phyloP scores from a whole-genome alignment of 1,284 basidiomycete genomes.

The Heterobasidion occidentale region DNA sequence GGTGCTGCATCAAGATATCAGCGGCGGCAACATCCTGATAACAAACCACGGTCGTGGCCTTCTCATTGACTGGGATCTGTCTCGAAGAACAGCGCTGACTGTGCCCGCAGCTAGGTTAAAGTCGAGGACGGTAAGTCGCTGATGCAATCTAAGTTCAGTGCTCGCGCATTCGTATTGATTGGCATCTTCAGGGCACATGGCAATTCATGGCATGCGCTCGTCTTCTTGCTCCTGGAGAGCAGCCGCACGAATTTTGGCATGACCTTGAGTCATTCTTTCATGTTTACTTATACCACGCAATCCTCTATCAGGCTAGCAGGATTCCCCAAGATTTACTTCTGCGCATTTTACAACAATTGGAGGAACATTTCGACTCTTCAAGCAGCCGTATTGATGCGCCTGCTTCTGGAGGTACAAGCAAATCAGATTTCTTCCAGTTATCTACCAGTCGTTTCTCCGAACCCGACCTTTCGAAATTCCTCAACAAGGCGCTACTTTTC shows the following conservation, averaged over 20 bases:
- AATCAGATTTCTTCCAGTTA: too few species aligned
- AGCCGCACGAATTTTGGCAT: not conserved
- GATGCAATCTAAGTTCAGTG: not conserved
- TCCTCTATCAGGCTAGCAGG: too few species aligned
- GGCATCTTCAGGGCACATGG: not conserved
- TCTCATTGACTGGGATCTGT: not conserved
- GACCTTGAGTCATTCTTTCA: not conserved
- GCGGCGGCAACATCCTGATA: not conserved
- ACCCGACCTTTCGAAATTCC: too few species aligned
- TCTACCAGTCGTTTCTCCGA: too few species aligned
- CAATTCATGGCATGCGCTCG: not conserved
- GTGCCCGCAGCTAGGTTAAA: not conserved
- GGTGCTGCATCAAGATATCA: not conserved
- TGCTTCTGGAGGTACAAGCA: accelerated
- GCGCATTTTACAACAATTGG: too few species aligned
- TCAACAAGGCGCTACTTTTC: too few species aligned
- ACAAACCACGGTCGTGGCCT: not conserved
- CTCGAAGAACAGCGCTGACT: not conserved
- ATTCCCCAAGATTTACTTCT: too few species aligned
- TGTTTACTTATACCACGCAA: not conserved
- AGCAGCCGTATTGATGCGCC: too few species aligned
- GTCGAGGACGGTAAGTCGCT: not conserved
- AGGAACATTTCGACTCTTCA: too few species aligned
- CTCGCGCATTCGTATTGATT: not conserved
- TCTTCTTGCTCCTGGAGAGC: not conserved